Evolutionary conservation across 192 early-diverging fungal genomes (phyloP).

Genomic region (Coemansia sp.): DNA sequence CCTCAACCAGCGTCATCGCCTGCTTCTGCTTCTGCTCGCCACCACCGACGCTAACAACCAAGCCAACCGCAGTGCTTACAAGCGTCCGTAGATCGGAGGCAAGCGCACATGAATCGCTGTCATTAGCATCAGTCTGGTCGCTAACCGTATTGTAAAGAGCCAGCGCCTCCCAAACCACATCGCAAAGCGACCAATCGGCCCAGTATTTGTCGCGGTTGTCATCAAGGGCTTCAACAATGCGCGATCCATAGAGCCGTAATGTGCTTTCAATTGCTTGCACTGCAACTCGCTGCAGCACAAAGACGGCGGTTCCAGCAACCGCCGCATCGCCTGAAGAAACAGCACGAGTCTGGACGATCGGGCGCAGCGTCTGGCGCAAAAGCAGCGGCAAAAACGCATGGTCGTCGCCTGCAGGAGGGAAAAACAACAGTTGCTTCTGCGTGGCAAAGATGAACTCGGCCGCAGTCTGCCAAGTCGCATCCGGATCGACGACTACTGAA

Average conservation of each 20-base stretch:
- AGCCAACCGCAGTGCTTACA: constrained; percentile 20
- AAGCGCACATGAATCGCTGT: background rate
- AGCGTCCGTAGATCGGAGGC: constrained; percentile 24
- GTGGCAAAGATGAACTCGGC: constrained; percentile 33
- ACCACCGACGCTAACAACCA: background rate
- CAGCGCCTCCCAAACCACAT: constrained; percentile 48
- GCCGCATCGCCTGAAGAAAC: constrained; percentile 15
- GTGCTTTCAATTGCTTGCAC: constrained; percentile 36
- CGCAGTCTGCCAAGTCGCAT: constrained; percentile 43
- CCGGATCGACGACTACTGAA: constrained; percentile 24
- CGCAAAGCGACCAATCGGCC: constrained; percentile 21
- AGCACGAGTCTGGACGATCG: constrained; percentile 24
- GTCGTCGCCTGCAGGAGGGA: constrained; percentile 5
- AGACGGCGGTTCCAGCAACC: constrained; percentile 2
- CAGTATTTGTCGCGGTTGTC: background rate
- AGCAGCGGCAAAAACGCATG: constrained; percentile 13
- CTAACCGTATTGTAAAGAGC: constrained; percentile 23
- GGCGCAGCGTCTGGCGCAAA: constrained; percentile 27
- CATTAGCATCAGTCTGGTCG: background rate
- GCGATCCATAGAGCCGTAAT: constrained; percentile 38
- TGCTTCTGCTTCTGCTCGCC: background rate
- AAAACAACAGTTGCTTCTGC: constrained; percentile 48
- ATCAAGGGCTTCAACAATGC: background rate
- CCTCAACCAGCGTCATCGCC: constrained; percentile 15
- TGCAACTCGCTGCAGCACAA: constrained; percentile 31